Conservation (phyloP, 2,329 filamentous ascomycete genomes). For the Xylaria sp. region DNA sequence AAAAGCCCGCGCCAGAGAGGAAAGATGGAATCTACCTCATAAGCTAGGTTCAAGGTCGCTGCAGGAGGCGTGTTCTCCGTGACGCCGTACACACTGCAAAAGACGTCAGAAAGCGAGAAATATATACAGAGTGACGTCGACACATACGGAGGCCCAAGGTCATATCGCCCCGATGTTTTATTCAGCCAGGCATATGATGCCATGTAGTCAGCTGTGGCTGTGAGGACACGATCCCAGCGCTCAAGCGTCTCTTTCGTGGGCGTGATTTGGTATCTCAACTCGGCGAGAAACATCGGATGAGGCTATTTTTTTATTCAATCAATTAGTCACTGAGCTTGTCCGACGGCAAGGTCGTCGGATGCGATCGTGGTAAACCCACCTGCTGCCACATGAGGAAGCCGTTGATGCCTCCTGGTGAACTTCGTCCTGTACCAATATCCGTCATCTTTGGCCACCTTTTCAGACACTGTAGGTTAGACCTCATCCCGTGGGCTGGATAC, state of each 20-base stretch:
- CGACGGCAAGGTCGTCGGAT: neutral
- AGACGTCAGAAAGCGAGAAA: neutral
- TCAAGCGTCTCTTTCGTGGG: constrained; percentile 35
- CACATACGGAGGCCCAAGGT: constrained; percentile 53
- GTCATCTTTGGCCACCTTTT: constrained; percentile 56
- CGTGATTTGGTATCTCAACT: constrained; percentile 39
- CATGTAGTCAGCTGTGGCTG: constrained; percentile 41
- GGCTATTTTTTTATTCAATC: constrained; percentile 40
- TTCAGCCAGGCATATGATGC: constrained; percentile 43
- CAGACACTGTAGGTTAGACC: neutral
- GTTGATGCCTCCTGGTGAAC: constrained; percentile 57
- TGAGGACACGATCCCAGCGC: constrained; percentile 38
- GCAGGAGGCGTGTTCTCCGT: constrained; percentile 57
- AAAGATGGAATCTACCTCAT: constrained; percentile 44
- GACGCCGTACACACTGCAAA: constrained; percentile 50
- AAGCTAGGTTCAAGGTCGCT: constrained; percentile 53
- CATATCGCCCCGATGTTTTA: constrained; percentile 36
- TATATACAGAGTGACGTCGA: neutral
- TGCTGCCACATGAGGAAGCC: constrained; percentile 58
- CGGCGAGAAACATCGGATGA: constrained; percentile 48
- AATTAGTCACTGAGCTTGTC: neutral
- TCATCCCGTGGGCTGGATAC: neutral
- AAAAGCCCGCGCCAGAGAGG: no score
- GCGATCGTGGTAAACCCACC: constrained; percentile 9
- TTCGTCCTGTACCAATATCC: constrained; percentile 50